Conservation (phyloP, 140 eudicot species). For the Stevia rebaudiana region DNA sequence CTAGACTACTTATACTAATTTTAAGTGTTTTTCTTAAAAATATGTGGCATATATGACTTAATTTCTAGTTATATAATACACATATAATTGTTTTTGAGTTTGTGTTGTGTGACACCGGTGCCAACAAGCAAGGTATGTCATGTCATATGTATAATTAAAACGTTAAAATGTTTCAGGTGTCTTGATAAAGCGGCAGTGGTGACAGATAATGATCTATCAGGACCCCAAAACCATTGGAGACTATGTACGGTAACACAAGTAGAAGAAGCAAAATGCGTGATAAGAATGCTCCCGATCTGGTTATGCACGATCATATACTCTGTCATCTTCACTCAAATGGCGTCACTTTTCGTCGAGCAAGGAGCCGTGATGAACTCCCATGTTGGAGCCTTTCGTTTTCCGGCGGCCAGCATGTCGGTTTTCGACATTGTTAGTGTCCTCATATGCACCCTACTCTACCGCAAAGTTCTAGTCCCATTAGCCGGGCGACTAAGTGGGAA, state of each 20-base stretch:
- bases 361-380: conserved; percentile 60
- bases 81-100: too few relatives aligned
- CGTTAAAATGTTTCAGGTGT: conserved; percentile 27
- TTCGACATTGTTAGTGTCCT: conserved; percentile 83
- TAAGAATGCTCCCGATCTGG: conserved; percentile 87
- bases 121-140: too few relatives aligned
- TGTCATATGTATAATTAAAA: too few relatives aligned
- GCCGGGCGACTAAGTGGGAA: conserved; percentile 56
- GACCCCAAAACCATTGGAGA: conserved; percentile 52
- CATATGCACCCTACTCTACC: conserved; percentile 55
- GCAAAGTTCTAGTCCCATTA: conserved; percentile 52
- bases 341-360: conserved; percentile 88
- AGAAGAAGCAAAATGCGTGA: conserved; percentile 88
- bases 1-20: too few relatives aligned
- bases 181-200: conserved; percentile 81
- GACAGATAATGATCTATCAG: conserved; percentile 30
- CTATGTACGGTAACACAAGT: conserved; percentile 86
- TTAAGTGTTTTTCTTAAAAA: too few relatives aligned
- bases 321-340: conserved; percentile 90
- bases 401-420: conserved; percentile 88
- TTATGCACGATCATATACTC: conserved; percentile 88
- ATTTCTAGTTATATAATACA: too few relatives aligned
- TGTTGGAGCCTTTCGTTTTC: conserved; percentile 48
- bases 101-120: too few relatives aligned
- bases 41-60: too few relatives aligned